Percentiles rank a stretch among this genome's conserved stretches.
phyloP scores from a whole-genome alignment of 257 asterid species.

The Gentiana macrophylla region DNA sequence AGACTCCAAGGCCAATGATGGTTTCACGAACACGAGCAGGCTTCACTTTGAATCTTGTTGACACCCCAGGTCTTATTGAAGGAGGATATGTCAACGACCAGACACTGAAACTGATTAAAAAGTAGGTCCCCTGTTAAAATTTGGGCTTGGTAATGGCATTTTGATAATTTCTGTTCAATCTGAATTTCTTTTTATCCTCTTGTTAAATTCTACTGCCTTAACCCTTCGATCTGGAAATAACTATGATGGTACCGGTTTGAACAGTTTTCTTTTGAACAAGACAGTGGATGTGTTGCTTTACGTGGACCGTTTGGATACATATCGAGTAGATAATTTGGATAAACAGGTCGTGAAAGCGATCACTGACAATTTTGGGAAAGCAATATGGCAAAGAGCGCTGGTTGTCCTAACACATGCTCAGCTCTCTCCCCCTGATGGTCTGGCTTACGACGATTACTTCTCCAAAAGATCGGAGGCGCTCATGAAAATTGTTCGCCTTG shows the following conservation, averaged over 20 bases:
- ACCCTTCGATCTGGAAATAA: background rate
- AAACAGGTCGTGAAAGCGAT: constrained; percentile 82
- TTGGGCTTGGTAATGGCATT: background rate
- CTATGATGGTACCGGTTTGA: constrained; percentile 13
- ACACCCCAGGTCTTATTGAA: constrained; percentile 96
- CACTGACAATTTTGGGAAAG: constrained; percentile 70
- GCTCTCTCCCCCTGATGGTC: constrained; percentile 95
- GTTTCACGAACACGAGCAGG: constrained; percentile 87
- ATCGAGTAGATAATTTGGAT: constrained; percentile 94
- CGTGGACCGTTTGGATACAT: constrained; percentile 95
- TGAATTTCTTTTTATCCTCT: background rate
- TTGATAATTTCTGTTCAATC: background rate
- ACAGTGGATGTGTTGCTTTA: constrained; percentile 89
- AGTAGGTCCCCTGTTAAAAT: constrained; percentile 26
- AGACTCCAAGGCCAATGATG: constrained; percentile 89
- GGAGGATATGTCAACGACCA: constrained; percentile 89
- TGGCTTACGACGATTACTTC: constrained; percentile 75
- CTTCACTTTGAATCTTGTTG: constrained; percentile 76
- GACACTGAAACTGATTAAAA: constrained; percentile 68
- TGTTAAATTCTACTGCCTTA: no score
- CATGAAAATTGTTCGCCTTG: constrained; percentile 65
- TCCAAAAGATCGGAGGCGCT: constrained; percentile 81
- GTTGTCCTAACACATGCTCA: constrained; percentile 95
- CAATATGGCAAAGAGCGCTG: constrained; percentile 72
- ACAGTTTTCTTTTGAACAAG: constrained; percentile 83